phyloP scores from a whole-genome alignment of 148 eudicot genomes.

The Diospyros lotus region DNA sequence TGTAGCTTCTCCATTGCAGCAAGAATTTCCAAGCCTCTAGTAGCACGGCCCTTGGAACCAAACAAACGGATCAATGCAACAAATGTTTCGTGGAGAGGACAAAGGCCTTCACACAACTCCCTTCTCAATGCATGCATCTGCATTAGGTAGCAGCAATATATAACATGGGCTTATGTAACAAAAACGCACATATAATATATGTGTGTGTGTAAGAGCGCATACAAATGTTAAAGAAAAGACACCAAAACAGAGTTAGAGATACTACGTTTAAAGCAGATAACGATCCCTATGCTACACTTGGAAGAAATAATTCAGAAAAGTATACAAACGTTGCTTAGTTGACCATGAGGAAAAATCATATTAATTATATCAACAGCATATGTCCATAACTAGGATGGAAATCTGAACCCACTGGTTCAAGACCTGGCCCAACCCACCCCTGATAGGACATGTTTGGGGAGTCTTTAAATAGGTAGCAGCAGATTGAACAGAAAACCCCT shows the following conservation, averaged over 20 bases:
- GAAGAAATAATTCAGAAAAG: too few relatives aligned
- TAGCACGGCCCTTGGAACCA: constrained; percentile 75
- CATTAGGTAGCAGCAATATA: constrained; percentile 15
- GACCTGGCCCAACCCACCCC: too few relatives aligned
- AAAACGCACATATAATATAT: not conserved
- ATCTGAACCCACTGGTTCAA: not conserved
- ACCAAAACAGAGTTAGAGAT: not conserved
- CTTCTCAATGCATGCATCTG: constrained; percentile 93
- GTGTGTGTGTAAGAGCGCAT: too few relatives aligned
- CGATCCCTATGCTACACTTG: too few relatives aligned
- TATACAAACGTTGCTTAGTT: too few relatives aligned
- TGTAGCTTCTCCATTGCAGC: constrained; percentile 92
- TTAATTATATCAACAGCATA: too few relatives aligned
- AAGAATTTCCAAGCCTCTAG: constrained; percentile 86
- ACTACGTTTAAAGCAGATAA: too few relatives aligned
- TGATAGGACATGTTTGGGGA: too few relatives aligned
- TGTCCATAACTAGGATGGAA: not conserved
- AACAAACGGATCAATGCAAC: constrained; percentile 75
- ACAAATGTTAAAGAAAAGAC: too few relatives aligned
- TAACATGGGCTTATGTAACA: not conserved
- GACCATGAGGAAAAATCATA: too few relatives aligned
- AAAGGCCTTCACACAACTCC: constrained; percentile 85
- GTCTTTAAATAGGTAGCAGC: too few relatives aligned
- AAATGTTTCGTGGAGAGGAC: constrained; percentile 92
- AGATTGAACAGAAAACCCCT: too few relatives aligned